Evolutionary conservation across 805 yeast species (phyloP).

Genomic region (Wickerhamiella bombiphila): DNA sequence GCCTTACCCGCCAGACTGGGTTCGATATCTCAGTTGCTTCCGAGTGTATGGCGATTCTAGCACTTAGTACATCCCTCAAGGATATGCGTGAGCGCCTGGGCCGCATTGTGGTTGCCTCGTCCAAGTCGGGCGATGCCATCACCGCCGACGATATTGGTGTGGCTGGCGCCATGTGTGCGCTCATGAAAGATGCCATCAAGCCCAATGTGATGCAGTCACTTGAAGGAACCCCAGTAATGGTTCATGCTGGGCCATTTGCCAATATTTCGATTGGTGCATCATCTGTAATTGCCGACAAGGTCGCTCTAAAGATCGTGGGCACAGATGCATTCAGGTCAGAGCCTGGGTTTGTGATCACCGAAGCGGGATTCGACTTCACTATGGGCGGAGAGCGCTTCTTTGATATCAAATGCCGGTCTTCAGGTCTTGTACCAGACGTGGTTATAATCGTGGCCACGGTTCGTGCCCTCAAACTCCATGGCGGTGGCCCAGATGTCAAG

Average conservation of each 20-base stretch:
- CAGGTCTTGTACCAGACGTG: constrained; percentile 77
- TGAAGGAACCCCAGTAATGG: constrained; percentile 95
- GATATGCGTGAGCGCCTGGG: constrained; percentile 86
- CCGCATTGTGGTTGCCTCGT: constrained; percentile 74
- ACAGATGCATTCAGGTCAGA: constrained; percentile 32
- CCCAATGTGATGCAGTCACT: constrained; percentile 95
- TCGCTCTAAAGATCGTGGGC: constrained; percentile 84
- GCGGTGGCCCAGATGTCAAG: constrained; percentile 93
- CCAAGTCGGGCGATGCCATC: constrained; percentile 59
- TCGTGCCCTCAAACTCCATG: constrained; percentile 88
- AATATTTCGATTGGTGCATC: constrained; percentile 95
- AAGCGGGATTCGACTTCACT: constrained; percentile 96
- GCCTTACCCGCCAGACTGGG: constrained; percentile 71
- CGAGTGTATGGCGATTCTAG: constrained; percentile 91
- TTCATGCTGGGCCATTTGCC: constrained; percentile 98
- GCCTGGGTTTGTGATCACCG: constrained; percentile 82
- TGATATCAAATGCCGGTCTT: constrained; percentile 90
- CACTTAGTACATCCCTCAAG: constrained; percentile 57
- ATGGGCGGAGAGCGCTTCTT: constrained; percentile 98
- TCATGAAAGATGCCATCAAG: constrained; percentile 87
- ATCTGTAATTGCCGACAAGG: constrained; percentile 82
- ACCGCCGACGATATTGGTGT: constrained; percentile 91
- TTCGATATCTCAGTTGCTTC: constrained; percentile 95
- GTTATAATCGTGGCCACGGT: constrained; percentile 93
- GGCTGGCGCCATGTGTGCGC: constrained; percentile 90